phyloP scores from a whole-genome alignment of 2,329 filamentous ascomycete genomes.

The Boeremia lycopersici region DNA sequence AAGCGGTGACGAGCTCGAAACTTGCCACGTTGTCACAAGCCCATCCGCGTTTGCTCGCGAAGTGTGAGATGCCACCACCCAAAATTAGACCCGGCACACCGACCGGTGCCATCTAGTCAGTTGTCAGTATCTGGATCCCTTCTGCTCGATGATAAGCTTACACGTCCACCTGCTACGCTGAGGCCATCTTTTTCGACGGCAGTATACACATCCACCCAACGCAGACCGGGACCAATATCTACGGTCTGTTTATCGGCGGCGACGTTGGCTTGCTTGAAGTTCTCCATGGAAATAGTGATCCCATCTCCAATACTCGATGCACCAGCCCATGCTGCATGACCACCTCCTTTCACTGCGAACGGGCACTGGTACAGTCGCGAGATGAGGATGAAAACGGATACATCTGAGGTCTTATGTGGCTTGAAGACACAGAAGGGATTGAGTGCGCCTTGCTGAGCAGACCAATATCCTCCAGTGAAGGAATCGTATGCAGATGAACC shows the following conservation, averaged over 20 bases:
- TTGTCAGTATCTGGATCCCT: not conserved
- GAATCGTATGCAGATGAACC: constrained; percentile 23
- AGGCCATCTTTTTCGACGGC: constrained; percentile 29
- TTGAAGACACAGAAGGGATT: constrained; percentile 38
- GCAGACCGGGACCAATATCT: constrained; percentile 33
- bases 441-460: constrained; percentile 31
- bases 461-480: constrained; percentile 37
- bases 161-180: constrained; percentile 33
- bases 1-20: constrained; percentile 25
- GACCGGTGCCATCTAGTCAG: constrained; percentile 16
- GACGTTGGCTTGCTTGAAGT: constrained; percentile 34
- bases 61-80: constrained; percentile 34
- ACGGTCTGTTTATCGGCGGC: constrained; percentile 30
- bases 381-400: constrained; percentile 27
- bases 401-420: constrained; percentile 25
- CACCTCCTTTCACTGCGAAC: constrained; percentile 55
- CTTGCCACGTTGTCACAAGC: constrained; percentile 37
- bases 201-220: constrained; percentile 39
- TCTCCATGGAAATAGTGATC: constrained; percentile 51
- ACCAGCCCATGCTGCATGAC: constrained; percentile 42
- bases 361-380: constrained; percentile 36
- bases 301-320: constrained; percentile 47
- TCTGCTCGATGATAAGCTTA: not conserved
- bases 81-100: constrained; percentile 38
- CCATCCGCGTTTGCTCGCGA: constrained; percentile 29